Evolutionary conservation across 768 basidiomycete species (phyloP).

Genomic region (Amanita pseudoporphyria): DNA sequence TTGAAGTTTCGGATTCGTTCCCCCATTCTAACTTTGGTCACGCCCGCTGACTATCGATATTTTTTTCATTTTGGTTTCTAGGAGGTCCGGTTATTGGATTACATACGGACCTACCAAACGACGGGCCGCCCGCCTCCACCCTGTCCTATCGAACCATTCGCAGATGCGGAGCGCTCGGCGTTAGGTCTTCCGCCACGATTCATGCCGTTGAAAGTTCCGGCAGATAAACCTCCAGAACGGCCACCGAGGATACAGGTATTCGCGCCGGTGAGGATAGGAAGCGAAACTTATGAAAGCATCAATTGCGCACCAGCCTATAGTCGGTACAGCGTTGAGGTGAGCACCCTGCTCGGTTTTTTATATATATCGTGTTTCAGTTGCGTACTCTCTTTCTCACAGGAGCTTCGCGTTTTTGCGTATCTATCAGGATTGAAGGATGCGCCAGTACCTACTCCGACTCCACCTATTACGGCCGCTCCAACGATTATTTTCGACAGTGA

Average conservation of each 20-base stretch:
- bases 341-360: conserved; percentile 8
- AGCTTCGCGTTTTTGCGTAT: conserved; percentile 34
- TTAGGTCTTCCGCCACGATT: conserved; percentile 43
- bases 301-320: conserved; percentile 25
- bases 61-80: no score
- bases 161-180: conserved; percentile 29
- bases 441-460: conserved; percentile 18
- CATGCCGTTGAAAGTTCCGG: conserved; percentile 23
- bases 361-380: no score
- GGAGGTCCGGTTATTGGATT: conserved; percentile 50
- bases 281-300: conserved; percentile 29
- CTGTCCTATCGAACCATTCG: conserved; percentile 37
- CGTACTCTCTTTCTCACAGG: conserved; percentile 21
- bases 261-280: conserved; percentile 7
- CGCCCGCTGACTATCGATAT: background rate
- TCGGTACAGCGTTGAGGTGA: conserved; percentile 33
- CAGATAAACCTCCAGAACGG: conserved; percentile 1
- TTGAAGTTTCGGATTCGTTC: conserved; percentile 23
- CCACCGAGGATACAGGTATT: conserved; percentile 18
- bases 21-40: background rate
- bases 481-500: conserved; percentile 8
- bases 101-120: conserved; percentile 35
- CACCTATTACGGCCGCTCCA: conserved; percentile 15
- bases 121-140: conserved; percentile 41
- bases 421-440: conserved; percentile 23